Conservation (phyloP, 257 asterid genomes). For the Capsicum baccatum region DNA sequence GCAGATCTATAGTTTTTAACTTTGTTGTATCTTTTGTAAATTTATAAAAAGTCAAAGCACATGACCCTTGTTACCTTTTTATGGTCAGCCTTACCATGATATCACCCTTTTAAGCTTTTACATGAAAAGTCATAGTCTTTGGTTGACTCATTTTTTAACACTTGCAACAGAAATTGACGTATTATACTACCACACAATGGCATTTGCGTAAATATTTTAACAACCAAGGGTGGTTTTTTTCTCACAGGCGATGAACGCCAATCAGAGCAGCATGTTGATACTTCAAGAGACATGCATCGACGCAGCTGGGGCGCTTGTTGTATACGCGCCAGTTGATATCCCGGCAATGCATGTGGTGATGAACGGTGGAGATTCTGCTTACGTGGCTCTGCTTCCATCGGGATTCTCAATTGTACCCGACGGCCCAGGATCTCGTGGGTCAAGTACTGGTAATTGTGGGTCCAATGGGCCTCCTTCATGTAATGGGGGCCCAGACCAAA, state of each 20-base stretch:
- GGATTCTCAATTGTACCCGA: constrained; percentile 91
- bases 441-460: neutral
- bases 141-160: constrained; percentile 47
- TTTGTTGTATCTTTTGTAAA: constrained; percentile 33
- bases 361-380: constrained; percentile 96
- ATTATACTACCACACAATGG: constrained; percentile 21
- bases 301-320: constrained; percentile 85
- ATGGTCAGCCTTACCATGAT: constrained; percentile 48
- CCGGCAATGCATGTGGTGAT: constrained; percentile 93
- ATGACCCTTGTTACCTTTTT: constrained; percentile 41
- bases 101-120: constrained; percentile 7
- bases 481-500: constrained; percentile 44
- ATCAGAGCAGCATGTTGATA: constrained; percentile 86
- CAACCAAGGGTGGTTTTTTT: constrained; percentile 37
- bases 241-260: constrained; percentile 62
- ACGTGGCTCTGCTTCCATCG: constrained; percentile 89
- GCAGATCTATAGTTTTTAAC: constrained; percentile 30
- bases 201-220: neutral
- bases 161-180: constrained; percentile 39
- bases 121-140: constrained; percentile 22
- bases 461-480: constrained; percentile 37
- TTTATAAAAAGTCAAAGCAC: constrained; percentile 54
- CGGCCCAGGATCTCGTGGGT: constrained; percentile 64
- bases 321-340: constrained; percentile 97
- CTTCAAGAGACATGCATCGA: constrained; percentile 88